A percentile compares a stretch with the other conserved stretches of the same genome.
Evolutionary conservation across 169 alveolate genomes (phyloP).

Genomic region (Plasmodium knowlesi): DNA sequence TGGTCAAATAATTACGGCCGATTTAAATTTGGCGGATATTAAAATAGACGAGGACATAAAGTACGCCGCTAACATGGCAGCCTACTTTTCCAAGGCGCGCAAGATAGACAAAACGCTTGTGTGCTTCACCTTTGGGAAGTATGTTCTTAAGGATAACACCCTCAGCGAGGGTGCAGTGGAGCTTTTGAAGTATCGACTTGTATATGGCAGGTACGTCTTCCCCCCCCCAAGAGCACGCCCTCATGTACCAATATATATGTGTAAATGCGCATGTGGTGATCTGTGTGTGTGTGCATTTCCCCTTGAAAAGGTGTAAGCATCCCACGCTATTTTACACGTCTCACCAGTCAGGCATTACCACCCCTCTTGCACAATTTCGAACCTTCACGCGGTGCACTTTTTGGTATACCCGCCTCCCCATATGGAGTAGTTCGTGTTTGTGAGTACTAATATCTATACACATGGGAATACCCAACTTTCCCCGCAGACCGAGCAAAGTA

Average conservation of each 20-base stretch:
- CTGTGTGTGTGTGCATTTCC: background rate
- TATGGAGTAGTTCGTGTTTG: background rate
- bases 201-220: constrained; percentile 75
- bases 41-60: constrained; percentile 76
- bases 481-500: constrained; percentile 68
- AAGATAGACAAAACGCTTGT: constrained; percentile 69
- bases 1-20: constrained; percentile 59
- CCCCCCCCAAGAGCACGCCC: background rate
- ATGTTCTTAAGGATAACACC: constrained; percentile 75
- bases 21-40: constrained; percentile 33
- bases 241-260: background rate
- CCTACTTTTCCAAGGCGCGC: constrained; percentile 80
- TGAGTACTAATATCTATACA: background rate
- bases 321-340: background rate
- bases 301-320: constrained; percentile 22
- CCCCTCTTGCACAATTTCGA: background rate
- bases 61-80: constrained; percentile 86
- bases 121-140: constrained; percentile 78
- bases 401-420: background rate
- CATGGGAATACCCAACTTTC: background rate
- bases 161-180: constrained; percentile 83
- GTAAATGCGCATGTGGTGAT: background rate
- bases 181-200: constrained; percentile 73
- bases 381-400: background rate
- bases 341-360: background rate